Conservation (phyloP, 2,329 filamentous ascomycete genomes). For the Lecanosticta acicola region DNA sequence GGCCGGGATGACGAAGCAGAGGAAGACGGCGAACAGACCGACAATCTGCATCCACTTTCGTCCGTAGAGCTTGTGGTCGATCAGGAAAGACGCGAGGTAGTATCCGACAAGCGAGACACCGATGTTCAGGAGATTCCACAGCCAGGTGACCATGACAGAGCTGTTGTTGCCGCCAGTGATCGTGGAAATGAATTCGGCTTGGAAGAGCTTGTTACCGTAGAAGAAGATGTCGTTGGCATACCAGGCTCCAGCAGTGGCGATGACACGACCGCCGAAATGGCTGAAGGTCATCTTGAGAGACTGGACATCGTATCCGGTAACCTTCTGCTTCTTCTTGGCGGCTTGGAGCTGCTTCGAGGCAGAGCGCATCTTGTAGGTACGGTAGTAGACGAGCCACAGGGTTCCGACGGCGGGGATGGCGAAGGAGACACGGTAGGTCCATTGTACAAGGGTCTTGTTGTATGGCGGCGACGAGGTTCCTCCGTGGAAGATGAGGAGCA, state of each 20-base stretch:
- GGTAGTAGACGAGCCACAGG: constrained; percentile 92
- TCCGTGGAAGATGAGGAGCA: constrained; percentile 83
- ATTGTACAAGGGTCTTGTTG: constrained; percentile 70
- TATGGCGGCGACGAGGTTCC: constrained; percentile 73
- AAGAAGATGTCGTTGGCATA: constrained; percentile 98
- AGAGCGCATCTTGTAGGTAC: constrained; percentile 88
- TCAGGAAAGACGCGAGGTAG: constrained; percentile 80
- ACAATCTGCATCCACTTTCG: constrained; percentile 95
- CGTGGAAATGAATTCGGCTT: constrained; percentile 79
- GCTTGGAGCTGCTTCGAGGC: constrained; percentile 75
- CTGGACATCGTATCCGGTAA: constrained; percentile 87
- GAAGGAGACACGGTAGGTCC: constrained; percentile 88
- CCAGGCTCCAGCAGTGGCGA: constrained; percentile 85
- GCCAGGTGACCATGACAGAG: constrained; percentile 80
- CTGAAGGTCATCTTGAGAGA: constrained; percentile 72
- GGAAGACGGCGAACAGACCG: constrained; percentile 87
- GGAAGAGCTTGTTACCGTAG: constrained; percentile 98
- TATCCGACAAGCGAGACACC: constrained; percentile 81
- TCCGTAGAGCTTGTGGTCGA: constrained; percentile 95
- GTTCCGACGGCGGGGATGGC: constrained; percentile 86
- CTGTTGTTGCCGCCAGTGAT: constrained; percentile 55
- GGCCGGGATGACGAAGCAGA: constrained; percentile 86
- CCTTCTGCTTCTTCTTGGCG: constrained; percentile 78
- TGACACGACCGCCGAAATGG: constrained; percentile 78
- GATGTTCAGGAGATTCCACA: constrained; percentile 89